These are phyloP conservation scores for Mycena capillaripes DNA, from an alignment of 768 basidiomycete genomes.

Conservation along the genomic window DNA sequence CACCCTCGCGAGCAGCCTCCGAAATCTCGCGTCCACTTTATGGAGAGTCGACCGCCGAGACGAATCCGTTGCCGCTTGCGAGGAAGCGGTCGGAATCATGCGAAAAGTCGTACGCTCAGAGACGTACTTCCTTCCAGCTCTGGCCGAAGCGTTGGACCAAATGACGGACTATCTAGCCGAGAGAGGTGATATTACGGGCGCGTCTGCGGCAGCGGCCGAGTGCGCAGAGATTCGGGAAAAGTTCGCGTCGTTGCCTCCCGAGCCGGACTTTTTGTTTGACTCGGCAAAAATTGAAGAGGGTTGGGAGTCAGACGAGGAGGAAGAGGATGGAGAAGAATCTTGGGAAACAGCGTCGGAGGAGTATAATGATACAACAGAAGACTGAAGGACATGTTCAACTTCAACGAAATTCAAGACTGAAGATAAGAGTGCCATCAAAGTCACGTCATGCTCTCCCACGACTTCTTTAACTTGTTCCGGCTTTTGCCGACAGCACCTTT, in stretches of 20 bases:
- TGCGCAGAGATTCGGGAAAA: neutral
- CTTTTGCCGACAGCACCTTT: too few relatives aligned
- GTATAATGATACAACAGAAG: too few relatives aligned
- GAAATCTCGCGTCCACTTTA: neutral
- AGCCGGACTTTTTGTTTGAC: neutral
- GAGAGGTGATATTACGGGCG: neutral
- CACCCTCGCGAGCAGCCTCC: conserved; percentile 2
- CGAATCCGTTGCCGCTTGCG: neutral
- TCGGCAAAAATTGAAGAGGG: neutral
- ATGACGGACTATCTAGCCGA: neutral
- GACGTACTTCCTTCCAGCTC: neutral
- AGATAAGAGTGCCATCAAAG: too few relatives aligned
- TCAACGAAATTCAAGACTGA: too few relatives aligned
- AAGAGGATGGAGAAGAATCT: neutral
- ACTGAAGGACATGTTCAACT: too few relatives aligned
- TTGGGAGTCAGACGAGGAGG: neutral
- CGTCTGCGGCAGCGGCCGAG: neutral
- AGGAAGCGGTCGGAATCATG: conserved; percentile 6
- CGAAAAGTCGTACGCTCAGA: neutral
- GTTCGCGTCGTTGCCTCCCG: neutral
- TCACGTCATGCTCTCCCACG: too few relatives aligned
- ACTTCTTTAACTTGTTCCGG: too few relatives aligned
- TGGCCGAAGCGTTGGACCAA: neutral
- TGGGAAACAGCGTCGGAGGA: neutral
- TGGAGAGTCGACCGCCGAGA: neutral